Base-by-base conservation (phyloP, 179 eudicot species). In the Dionaea muscipula region DNA sequence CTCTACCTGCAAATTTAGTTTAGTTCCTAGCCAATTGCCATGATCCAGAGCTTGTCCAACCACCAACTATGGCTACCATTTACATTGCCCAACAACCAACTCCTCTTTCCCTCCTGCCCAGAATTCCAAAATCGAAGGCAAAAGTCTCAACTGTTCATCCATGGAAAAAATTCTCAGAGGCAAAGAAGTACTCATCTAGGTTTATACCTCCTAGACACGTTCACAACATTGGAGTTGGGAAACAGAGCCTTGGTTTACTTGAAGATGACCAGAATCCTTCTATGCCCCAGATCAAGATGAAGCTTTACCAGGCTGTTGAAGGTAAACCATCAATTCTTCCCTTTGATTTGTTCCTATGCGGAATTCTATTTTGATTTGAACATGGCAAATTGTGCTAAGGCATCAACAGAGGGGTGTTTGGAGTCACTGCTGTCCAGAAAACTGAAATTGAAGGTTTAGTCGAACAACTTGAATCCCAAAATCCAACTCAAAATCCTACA, bases 321-420 rank as follows among this genome's bases (percentile, higher is more conserved):
- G 96, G 96, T 88, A 48, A 19, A 19, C 2, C 17, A 21, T 26
- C 26, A 54, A 22, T 18, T 37, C 11, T 25, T 31, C 20, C 17
- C 14, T 26, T 41, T 26, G 36, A 53, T 15, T 31, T 31, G 35
- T 6, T 31, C 35, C 5, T 31, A 31, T 31, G 35, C 10, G 35
- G 35, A 11, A 4, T 0, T 0, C 10, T 31, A 11, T 31, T 6
- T 31, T 31, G 10, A 31, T 28, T 28, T 28, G 35, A 8, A 28
- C 8, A 28, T 28, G 35, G 35, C 8, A 8, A 8, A 28, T 28
- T 28, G 35, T 38, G 1, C 59, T 44, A 62, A 88, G 96, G 91
- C 18, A 77, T 74, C 9, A 83, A 89, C 37, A 78, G 95, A 66
- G 97, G 97, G 26, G 81, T 89, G 25, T 89, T 89, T 76, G 97